These are phyloP conservation scores for Acanthamoeba sp. DNA, from an alignment of 208 protist species.

Conservation along the genomic window DNA sequence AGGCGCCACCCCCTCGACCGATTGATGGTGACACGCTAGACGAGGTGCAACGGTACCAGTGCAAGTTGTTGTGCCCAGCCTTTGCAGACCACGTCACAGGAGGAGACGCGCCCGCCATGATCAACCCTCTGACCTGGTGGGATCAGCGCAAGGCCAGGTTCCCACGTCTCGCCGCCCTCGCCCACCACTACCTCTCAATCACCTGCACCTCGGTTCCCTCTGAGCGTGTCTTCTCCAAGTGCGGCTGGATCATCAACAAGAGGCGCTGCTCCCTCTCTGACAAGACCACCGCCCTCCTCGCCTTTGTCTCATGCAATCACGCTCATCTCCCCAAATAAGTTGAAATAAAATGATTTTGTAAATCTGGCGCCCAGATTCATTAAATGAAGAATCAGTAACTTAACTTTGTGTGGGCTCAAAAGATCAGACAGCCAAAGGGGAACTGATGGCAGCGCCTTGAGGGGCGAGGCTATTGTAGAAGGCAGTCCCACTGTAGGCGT, in stretches of 20 bases:
- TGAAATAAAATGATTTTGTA: too few relatives aligned
- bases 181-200: neutral
- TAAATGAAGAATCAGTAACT: too few relatives aligned
- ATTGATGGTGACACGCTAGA: too few relatives aligned
- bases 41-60: neutral
- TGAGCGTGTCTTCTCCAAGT: neutral
- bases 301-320: neutral
- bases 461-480: too few relatives aligned
- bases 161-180: neutral
- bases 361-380: too few relatives aligned
- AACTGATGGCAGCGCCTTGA: too few relatives aligned
- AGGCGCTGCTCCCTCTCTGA: neutral
- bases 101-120: neutral
- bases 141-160: neutral
- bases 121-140: neutral
- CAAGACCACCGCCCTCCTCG: neutral
- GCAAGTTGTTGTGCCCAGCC: neutral
- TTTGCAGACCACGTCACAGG: neutral
- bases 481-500: too few relatives aligned
- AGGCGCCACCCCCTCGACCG: too few relatives aligned
- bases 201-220: neutral
- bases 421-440: too few relatives aligned
- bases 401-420: too few relatives aligned
- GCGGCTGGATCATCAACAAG: neutral
- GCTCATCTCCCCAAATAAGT: too few relatives aligned